Evolutionary conservation across 441 rosid species (phyloP).

Genomic region (Croton setiger): DNA sequence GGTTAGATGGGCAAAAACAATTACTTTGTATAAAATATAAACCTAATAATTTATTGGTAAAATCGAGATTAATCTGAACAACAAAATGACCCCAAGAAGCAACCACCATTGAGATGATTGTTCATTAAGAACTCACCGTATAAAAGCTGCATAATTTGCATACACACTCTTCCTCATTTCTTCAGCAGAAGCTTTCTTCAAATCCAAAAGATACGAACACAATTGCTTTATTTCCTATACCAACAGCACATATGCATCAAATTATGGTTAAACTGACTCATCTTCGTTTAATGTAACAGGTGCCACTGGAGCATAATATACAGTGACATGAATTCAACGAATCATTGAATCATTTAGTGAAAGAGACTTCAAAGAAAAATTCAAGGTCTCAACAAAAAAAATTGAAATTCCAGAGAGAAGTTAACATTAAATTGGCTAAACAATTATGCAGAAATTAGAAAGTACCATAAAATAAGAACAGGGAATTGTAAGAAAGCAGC

Average conservation of each 20-base stretch:
- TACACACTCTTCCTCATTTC: constrained; percentile 99
- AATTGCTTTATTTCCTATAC: constrained; percentile 78
- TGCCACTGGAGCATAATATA: neutral
- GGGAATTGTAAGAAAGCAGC: no score
- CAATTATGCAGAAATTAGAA: no score
- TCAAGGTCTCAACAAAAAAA: no score
- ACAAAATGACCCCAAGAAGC: neutral
- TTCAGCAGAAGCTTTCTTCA: constrained; percentile 97
- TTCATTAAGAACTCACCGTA: constrained; percentile 45
- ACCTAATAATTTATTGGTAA: neutral
- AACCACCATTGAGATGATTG: neutral
- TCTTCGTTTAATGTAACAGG: neutral
- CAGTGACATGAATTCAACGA: neutral
- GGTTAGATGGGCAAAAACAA: neutral
- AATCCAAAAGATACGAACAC: constrained; percentile 76
- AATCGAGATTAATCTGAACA: neutral
- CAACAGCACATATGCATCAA: neutral
- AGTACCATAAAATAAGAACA: no score
- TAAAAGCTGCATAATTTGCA: constrained; percentile 96
- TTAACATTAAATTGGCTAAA: no score
- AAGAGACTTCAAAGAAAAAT: neutral
- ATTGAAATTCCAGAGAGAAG: no score
- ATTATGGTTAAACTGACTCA: neutral
- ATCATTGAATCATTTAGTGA: neutral
- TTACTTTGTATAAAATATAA: neutral